Evolutionary conservation across 164 flowering plant genomes (phyloP).

Genomic region (Hamamelis virginiana): DNA sequence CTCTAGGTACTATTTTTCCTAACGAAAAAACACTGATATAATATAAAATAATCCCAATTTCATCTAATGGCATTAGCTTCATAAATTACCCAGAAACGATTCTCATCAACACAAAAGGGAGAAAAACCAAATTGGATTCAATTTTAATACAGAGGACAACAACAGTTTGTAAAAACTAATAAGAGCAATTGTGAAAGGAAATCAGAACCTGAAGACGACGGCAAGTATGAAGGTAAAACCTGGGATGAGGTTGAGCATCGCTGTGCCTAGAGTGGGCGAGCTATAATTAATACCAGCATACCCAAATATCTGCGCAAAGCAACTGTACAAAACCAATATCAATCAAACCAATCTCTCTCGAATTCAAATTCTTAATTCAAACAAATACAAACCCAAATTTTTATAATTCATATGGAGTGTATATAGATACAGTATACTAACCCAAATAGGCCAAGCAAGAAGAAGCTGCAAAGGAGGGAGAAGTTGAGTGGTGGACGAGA

Average conservation of each 20-base stretch:
- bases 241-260: conserved; percentile 60
- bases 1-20: no score
- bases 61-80: neutral
- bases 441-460: conserved; percentile 52
- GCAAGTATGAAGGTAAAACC: conserved; percentile 59
- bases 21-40: neutral
- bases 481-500: conserved; percentile 30
- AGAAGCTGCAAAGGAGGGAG: conserved; percentile 37
- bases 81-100: neutral
- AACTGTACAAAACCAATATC: conserved; percentile 27
- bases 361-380: neutral
- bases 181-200: neutral
- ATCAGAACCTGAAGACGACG: conserved; percentile 41
- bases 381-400: neutral
- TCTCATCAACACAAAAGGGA: neutral
- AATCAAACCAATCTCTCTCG: neutral
- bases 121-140: neutral
- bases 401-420: neutral
- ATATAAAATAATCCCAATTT: neutral
- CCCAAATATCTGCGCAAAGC: conserved; percentile 38
- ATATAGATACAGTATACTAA: no score
- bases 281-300: conserved; percentile 45
- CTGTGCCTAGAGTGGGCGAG: conserved; percentile 51
- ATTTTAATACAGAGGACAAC: neutral
- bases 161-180: neutral